Percentiles rank a stretch among this genome's conserved stretches.
phyloP scores from a whole-genome alignment of 1,139 yeast genomes.

The Saccharomyces pastorianus region DNA sequence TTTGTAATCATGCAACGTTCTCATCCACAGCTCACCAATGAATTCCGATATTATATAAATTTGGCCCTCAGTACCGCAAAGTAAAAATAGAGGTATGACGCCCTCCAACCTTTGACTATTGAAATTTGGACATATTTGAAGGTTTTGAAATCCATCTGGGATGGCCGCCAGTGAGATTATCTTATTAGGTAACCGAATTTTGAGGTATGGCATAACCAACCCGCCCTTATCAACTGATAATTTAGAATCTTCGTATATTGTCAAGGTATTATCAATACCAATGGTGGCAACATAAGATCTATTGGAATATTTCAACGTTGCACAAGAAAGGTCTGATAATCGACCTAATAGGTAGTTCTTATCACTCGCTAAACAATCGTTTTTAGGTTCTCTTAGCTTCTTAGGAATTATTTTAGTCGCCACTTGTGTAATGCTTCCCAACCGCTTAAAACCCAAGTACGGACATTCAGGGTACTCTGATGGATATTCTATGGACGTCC shows the following conservation, averaged over 20 bases:
- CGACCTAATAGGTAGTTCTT: neutral
- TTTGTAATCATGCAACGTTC: neutral
- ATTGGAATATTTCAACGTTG: neutral
- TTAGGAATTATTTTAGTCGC: neutral
- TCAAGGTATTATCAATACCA: neutral
- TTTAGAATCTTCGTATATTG: neutral
- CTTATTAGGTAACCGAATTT: neutral
- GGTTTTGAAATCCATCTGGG: neutral
- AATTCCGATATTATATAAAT: neutral
- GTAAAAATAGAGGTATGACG: neutral
- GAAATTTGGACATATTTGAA: neutral
- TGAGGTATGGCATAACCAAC: neutral
- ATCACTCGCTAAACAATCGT: neutral
- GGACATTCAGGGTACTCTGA: neutral
- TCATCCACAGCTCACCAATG: neutral
- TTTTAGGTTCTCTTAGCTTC: neutral
- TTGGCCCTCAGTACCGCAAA: neutral
- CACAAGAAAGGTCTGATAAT: neutral
- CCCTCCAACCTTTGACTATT: neutral
- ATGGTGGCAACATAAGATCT: neutral
- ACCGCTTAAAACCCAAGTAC: neutral
- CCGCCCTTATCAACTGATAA: neutral
- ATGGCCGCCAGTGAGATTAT: neutral
- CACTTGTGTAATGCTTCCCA: neutral
- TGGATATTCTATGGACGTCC: neutral